phyloP scores from a whole-genome alignment of 1,284 basidiomycete genomes.

The Taiwanofungus camphoratus region DNA sequence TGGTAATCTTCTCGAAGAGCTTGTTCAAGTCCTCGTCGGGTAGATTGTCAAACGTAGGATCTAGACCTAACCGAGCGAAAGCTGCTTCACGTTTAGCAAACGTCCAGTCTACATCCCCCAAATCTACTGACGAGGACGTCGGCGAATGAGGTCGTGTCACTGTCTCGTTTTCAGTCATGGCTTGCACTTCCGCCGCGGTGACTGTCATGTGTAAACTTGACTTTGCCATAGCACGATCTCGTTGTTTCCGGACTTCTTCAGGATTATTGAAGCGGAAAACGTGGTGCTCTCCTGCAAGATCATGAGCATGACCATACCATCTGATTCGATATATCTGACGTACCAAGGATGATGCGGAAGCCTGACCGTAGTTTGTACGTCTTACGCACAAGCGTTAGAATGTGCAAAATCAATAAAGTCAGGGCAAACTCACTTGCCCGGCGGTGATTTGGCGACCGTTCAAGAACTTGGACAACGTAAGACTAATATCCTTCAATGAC shows the following conservation, averaged over 20 bases:
- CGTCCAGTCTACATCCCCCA: slow-evolving; percentile 86
- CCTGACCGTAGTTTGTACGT: slow-evolving; percentile 83
- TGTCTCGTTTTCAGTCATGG: slow-evolving; percentile 33
- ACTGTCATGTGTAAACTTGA: slow-evolving; percentile 63
- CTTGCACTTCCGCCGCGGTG: slow-evolving; percentile 53
- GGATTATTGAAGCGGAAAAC: slow-evolving; percentile 98
- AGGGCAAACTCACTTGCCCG: slow-evolving; percentile 59
- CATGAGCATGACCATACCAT: not conserved
- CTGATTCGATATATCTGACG: slow-evolving; percentile 16
- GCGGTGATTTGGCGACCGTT: slow-evolving; percentile 86
- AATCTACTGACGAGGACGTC: slow-evolving; percentile 56
- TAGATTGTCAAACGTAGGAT: slow-evolving; percentile 84
- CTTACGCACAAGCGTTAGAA: no score
- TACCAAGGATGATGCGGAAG: slow-evolving; percentile 91
- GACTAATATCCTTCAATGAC: not conserved
- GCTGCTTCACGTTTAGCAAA: slow-evolving; percentile 92
- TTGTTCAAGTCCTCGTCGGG: slow-evolving; percentile 92
- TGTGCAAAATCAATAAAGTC: no score
- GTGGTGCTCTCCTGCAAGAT: slow-evolving; percentile 80
- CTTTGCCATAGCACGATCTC: slow-evolving; percentile 69
- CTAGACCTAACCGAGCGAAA: slow-evolving; percentile 73
- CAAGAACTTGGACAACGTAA: slow-evolving; percentile 53
- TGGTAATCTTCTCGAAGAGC: slow-evolving; percentile 87
- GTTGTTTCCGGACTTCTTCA: slow-evolving; percentile 86
- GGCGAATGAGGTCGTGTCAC: slow-evolving; percentile 77